Base-by-base conservation (phyloP, 2,329 filamentous ascomycete species). In the Colletotrichum kahawae region DNA sequence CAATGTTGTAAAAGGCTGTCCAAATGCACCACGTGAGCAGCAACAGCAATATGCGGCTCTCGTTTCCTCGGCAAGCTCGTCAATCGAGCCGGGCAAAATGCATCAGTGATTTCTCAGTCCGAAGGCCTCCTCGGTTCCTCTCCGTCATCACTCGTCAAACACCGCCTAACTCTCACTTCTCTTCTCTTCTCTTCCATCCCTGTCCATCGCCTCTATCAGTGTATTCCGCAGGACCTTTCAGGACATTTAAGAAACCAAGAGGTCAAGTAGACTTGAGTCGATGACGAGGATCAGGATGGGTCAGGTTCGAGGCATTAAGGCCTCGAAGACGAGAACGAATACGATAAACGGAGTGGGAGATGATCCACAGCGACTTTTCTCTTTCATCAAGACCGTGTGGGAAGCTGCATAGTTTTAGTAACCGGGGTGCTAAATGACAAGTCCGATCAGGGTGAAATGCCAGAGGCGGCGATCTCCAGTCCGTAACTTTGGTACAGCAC, bases 401-500 rank as follows among this genome's bases (percentile, higher is more conserved):
- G 14, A 38, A 38, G 36, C 16, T 14, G 7, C 12, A 14, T 33
- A 13, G 10, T 34, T 34, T 4, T 13, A 14, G 33, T 5, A 6
- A 5, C 12, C 12, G 33, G 5, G 4, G 33, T 13, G 33, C 33
- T 14, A 13, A 13, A 16, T 16, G 16, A 38, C 16, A 43, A 43
- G 16, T 12, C 33, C 12, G 33, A 34, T 6, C 4, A 34, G 33
- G 33, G 33, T 34, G 12, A 43, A 9, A 2, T 21, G 43, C 5
- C 10, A 48, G 43, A 48, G n/a, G 1, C 43, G n/a, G 10, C 36
- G 3, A 43, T 8, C 2, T n/a, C 4, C 1, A 48, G 43, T 7
- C 5, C 18, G 3, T 7, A 2, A 21, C 10, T 48, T 12, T 10
- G 38, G 38, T 9, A 6, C 0, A 2, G 36, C n/a, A 1, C 9